Base-by-base conservation (phyloP, 1,284 basidiomycete species). In the Filobasidium uniguttulatum region DNA sequence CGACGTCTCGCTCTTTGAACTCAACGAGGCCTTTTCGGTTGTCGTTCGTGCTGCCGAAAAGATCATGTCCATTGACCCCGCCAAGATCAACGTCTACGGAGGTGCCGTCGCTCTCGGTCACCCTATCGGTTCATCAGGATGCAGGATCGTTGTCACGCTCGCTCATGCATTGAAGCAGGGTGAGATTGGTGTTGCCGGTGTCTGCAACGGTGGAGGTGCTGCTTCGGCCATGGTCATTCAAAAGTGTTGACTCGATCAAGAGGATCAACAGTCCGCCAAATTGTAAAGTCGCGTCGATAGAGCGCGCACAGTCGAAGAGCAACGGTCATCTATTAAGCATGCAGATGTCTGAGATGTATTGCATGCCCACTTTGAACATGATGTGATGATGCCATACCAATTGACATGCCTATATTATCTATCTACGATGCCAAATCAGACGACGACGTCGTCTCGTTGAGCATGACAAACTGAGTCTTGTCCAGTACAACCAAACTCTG, bases 11-110 rank as follows among this genome's bases (percentile, higher is more conserved):
- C 77, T 85, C 49, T 98, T 89, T 66, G 94, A 99, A 71, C 81
- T 98, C 70, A 99, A 99, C 71, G 94, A 93, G 71, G 94, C 93
- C 15, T 98, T 98, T 76, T 91, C 90, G 0, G 86, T 88, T 30
- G 93, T 97, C 61, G 83, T 88, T 62, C 79, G 85, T 44, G 81
- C 90, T 47, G 86, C 87, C 2, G 89, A 97, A 72, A 85, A 93
- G 72, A 77, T 87, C 37, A 76, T 94, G 54, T 77, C 76, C 53
- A 76, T 98, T 55, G 82, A 88, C 64, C 77, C 83, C 28, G 77
- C 78, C 55, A 96, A 93, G 75, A 81, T 97, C 66, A 98, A 98
- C 69, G 76, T 86, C 53, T 80, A 88, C 63, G 91, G 90, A 79
- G 88, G 88, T 69, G 88, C 86, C 49, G 89, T 93, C 58, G 84